Conservation (phyloP, 257 asterid species). For the Gardenia jasminoides region DNA sequence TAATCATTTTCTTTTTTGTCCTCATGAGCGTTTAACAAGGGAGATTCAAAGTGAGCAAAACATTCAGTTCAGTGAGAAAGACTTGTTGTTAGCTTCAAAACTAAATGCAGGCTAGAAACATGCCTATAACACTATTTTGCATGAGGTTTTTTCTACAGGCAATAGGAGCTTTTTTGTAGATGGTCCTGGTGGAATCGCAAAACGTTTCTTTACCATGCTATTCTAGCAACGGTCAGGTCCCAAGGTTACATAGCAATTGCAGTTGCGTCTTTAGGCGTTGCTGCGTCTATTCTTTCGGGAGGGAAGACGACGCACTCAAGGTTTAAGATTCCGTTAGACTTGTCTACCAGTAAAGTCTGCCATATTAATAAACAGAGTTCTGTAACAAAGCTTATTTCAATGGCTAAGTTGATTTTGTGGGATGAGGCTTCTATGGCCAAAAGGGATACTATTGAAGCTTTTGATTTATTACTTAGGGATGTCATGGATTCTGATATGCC, state of each 20-base stretch:
- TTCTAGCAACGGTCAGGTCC: not conserved
- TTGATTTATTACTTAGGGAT: not conserved
- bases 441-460: not conserved
- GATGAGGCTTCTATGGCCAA: conserved; percentile 12
- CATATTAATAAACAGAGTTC: not conserved
- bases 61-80: not conserved
- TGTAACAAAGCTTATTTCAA: not conserved
- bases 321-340: not conserved
- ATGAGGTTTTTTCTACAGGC: too few relatives aligned
- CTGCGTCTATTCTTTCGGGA: not conserved
- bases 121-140: too few relatives aligned
- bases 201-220: not conserved
- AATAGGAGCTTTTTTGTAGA: not conserved
- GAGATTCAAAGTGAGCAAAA: not conserved
- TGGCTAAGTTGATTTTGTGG: not conserved
- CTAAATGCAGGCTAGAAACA: too few relatives aligned
- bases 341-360: not conserved
- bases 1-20: not conserved
- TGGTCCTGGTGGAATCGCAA: not conserved
- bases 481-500: not conserved
- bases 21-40: not conserved
- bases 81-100: not conserved
- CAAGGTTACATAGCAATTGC: not conserved
- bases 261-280: not conserved
- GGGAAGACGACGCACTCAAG: not conserved